phyloP scores from a whole-genome alignment of 768 basidiomycete genomes.

The Mycena vulgaris region DNA sequence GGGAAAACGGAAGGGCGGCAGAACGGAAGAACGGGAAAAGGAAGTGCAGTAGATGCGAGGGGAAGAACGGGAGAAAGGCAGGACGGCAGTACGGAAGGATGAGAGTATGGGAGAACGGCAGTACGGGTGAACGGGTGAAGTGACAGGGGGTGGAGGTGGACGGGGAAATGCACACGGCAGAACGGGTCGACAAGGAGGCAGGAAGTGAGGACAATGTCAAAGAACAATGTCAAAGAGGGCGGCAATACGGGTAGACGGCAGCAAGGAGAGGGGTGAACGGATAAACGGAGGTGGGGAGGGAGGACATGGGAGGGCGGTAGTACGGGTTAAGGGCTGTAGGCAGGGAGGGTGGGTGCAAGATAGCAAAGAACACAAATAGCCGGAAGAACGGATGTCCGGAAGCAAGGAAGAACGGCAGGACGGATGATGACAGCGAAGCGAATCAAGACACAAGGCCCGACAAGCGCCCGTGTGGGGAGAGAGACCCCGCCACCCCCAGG shows the following conservation, averaged over 20 bases:
- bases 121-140: neutral
- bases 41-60: neutral
- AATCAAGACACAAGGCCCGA: too few relatives aligned
- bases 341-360: too few relatives aligned
- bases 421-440: too few relatives aligned
- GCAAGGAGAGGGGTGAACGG: slow-evolving; percentile 1
- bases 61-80: neutral
- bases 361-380: too few relatives aligned
- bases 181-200: too few relatives aligned
- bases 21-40: neutral
- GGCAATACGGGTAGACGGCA: neutral
- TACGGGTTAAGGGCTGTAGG: neutral
- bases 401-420: neutral
- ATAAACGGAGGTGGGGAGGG: neutral
- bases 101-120: neutral
- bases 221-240: too few relatives aligned
- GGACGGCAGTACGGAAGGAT: neutral
- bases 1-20: neutral
- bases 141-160: too few relatives aligned
- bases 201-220: neutral
- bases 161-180: too few relatives aligned
- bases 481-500: neutral
- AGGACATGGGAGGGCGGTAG: neutral
- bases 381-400: too few relatives aligned
- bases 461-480: too few relatives aligned